Conservation (phyloP, 169 alveolate genomes). For the Amoebophrya sp. region DNA sequence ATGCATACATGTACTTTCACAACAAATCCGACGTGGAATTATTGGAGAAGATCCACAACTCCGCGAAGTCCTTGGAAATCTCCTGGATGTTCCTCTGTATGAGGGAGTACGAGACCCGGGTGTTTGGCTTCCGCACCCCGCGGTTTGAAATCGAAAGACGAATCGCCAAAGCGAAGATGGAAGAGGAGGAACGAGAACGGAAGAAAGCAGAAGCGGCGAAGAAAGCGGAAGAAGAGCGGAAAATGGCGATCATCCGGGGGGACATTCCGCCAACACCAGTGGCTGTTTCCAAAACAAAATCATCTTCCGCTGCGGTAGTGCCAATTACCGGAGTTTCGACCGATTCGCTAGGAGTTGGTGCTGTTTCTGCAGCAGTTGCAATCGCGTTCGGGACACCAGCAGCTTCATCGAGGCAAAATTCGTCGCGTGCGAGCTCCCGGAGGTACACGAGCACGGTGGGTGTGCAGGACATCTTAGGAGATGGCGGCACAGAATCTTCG, state of each 20-base stretch:
- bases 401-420: too few species aligned
- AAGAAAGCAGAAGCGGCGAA: background rate
- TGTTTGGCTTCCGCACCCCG: background rate
- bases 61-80: background rate
- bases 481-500: too few species aligned
- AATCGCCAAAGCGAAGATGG: background rate
- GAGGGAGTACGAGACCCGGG: background rate
- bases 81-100: background rate
- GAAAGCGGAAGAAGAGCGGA: background rate
- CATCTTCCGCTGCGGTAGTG: too few species aligned
- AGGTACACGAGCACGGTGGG: too few species aligned
- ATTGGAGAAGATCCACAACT: background rate
- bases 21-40: background rate
- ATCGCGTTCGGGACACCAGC: too few species aligned
- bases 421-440: too few species aligned
- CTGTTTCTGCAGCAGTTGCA: too few species aligned
- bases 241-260: background rate
- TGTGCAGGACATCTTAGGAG: too few species aligned
- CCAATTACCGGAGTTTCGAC: too few species aligned
- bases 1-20: background rate
- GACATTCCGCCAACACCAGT: background rate
- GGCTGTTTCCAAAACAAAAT: too few species aligned
- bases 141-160: background rate
- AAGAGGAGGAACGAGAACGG: background rate
- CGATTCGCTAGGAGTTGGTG: too few species aligned